Percentiles rank a stretch among this genome's conserved stretches.
Conservation (phyloP, 2,329 filamentous ascomycete species). For the Cercospora brassicicola region DNA sequence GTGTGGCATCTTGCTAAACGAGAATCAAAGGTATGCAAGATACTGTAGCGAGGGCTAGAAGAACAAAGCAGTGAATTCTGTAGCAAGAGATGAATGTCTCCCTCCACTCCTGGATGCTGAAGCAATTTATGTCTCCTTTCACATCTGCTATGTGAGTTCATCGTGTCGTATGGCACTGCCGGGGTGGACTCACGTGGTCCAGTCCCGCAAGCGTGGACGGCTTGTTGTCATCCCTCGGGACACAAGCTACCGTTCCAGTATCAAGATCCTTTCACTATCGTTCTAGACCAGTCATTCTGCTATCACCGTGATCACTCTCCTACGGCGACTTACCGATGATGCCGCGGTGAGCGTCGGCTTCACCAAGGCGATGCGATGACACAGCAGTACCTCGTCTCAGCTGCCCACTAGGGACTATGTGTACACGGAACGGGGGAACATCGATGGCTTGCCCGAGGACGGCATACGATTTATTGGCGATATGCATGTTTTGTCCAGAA, state of each 20-base stretch:
- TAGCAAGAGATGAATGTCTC: neutral
- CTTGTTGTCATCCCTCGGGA: neutral
- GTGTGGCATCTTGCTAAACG: neutral
- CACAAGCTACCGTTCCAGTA: slow-evolving; percentile 5
- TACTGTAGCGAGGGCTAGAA: neutral
- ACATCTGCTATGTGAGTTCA: neutral
- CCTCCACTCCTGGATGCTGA: neutral
- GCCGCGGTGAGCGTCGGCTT: neutral
- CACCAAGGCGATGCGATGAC: neutral
- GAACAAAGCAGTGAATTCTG: neutral
- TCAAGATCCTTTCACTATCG: neutral
- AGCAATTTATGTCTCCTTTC: neutral
- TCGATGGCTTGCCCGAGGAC: neutral
- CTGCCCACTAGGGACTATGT: neutral
- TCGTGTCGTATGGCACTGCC: neutral
- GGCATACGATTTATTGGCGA: neutral
- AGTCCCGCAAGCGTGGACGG: neutral
- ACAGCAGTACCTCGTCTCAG: neutral
- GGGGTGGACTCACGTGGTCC: neutral
- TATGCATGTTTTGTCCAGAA: neutral
- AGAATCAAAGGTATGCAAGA: neutral
- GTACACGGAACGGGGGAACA: neutral
- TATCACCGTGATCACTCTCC: neutral
- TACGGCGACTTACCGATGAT: neutral
- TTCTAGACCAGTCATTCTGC: neutral